Conservation (phyloP, 306 rosid genomes). For the Begonia masoniana region DNA sequence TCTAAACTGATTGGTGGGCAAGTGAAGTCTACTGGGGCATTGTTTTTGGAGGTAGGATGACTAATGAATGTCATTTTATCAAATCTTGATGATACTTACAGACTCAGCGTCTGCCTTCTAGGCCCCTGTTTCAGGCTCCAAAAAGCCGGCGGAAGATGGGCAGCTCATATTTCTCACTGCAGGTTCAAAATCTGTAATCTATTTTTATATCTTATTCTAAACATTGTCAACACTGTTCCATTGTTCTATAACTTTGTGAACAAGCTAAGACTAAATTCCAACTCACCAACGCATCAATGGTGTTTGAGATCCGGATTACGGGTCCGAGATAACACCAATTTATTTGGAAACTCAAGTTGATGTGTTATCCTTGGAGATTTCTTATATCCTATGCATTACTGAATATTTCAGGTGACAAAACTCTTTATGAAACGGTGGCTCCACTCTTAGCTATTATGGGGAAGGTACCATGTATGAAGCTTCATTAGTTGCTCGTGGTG, state of each 20-base stretch:
- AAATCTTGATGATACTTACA: conserved; percentile 2
- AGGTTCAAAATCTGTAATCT: conserved; percentile 25
- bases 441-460: conserved; percentile 85
- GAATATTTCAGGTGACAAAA: conserved; percentile 64
- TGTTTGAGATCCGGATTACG: too few relatives aligned
- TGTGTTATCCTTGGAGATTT: background rate
- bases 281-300: too few relatives aligned
- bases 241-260: too few relatives aligned
- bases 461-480: conserved; percentile 35
- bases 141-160: conserved; percentile 97
- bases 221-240: too few relatives aligned
- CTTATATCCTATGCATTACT: conserved; percentile 17
- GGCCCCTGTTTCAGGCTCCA: conserved; percentile 99
- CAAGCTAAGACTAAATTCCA: too few relatives aligned
- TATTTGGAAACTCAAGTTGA: too few relatives aligned
- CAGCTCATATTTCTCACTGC: conserved; percentile 93
- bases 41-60: conserved; percentile 64
- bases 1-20: conserved; percentile 52
- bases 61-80: conserved; percentile 2
- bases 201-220: background rate
- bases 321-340: too few relatives aligned
- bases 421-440: conserved; percentile 56
- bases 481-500: conserved; percentile 1
- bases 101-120: conserved; percentile 14
- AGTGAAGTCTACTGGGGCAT: conserved; percentile 69